Percentiles rank a stretch among this genome's conserved stretches.
These are phyloP conservation scores for Claviceps capensis DNA, from an alignment of 2,329 filamentous ascomycete species.

Conservation along the genomic window DNA sequence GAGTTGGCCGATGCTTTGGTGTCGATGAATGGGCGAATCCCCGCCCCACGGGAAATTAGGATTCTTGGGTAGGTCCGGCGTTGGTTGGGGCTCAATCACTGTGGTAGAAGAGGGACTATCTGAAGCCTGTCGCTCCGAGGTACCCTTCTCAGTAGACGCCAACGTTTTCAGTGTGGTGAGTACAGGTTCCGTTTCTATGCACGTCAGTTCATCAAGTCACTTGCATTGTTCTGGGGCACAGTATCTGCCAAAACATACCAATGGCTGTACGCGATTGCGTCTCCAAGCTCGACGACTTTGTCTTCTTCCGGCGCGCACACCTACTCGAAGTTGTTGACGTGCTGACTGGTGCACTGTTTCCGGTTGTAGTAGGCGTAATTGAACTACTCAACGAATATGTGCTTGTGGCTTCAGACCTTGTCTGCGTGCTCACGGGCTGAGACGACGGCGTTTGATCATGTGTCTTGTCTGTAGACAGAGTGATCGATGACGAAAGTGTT, in stretches of 20 bases:
- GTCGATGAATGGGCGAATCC: conserved; percentile 21
- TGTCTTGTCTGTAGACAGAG: not conserved
- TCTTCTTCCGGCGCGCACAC: not conserved
- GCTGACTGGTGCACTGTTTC: not conserved
- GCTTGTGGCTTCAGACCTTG: not conserved
- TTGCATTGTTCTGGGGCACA: not conserved
- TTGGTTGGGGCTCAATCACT: not conserved
- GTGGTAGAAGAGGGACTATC: conserved; percentile 10
- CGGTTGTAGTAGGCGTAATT: not conserved
- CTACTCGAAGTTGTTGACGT: not conserved
- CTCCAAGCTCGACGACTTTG: not conserved
- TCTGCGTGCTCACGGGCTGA: not conserved
- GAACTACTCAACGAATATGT: not conserved
- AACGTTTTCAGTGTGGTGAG: conserved; percentile 7
- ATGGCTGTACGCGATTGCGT: not conserved
- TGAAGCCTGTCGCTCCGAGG: not conserved
- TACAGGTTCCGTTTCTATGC: not conserved
- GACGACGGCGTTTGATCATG: not conserved
- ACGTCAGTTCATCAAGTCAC: not conserved
- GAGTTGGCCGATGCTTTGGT: conserved; percentile 17
- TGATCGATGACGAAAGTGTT: not conserved
- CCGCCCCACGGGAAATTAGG: conserved; percentile 24
- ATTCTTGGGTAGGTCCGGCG: conserved; percentile 14
- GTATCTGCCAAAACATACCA: not conserved
- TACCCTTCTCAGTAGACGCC: conserved; percentile 2